Evolutionary conservation across 768 basidiomycete genomes (phyloP), one percentile per base, ranked within the genome.

Genomic region (Termitomyces eurrhizus): DNA sequence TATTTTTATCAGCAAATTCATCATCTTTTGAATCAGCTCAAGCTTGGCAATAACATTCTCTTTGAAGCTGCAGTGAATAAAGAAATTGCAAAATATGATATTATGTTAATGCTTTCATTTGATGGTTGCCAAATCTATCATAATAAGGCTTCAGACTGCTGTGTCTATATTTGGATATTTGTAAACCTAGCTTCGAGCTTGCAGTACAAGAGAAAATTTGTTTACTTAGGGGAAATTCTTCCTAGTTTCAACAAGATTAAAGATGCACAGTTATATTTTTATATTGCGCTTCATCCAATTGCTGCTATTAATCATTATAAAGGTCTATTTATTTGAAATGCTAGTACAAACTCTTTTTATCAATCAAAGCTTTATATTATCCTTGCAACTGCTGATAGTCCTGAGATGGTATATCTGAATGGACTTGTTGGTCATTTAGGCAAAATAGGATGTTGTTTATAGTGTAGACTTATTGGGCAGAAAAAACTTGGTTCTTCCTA

Each of bases 41-140:
- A 36, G 35, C 39, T 51, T 9, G 26, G 9, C 1, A 16, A 32
- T 8, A 9, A 41, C 13, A 26, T 55, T n/a, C 52, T 50, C n/a
- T 33, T 59, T 16, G 16, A 62, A 3, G 45, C 58, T 7, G 36
- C 21, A 4, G 42, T 18, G 52, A 24, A 33, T 0, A 21, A 50
- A 11, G 42, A 64, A 12, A 71, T 77, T 26, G 52, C 26, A 0
- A n/a, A 58, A 13, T 48, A 70, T 13, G 67, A 76, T 46, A 68
- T 64, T 1, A 21, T 74, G 0, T 61, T 76, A 2, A 49, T 71
- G 33, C 41, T 72, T 5, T 74, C 73, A 0, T 60, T 70, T 7
- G 74, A 76, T 62, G 71, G 75, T 12, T 69, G 70, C 0, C 75
- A 77, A 52, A 65, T 77, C 0, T 75, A 73, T 12, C 9, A 56